Evolutionary conservation across 345 rosid genomes (phyloP).

Genomic region (Cardamine occulta): DNA sequence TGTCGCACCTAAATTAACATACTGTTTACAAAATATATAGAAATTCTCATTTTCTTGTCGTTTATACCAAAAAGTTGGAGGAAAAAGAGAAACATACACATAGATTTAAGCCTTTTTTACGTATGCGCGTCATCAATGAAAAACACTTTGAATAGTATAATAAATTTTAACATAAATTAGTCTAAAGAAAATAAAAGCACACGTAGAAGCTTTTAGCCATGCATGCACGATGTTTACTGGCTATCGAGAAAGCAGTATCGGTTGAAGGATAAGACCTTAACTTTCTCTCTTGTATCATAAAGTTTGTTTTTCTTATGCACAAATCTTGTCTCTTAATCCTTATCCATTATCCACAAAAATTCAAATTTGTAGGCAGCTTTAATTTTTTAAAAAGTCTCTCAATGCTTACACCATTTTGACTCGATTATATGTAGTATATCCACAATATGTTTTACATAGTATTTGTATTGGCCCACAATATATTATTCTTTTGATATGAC

Average conservation of each 20-base stretch:
- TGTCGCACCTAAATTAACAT: conserved; percentile 40
- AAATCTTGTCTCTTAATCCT: conserved; percentile 32
- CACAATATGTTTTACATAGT: not conserved
- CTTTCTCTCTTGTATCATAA: conserved; percentile 29
- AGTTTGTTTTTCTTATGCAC: conserved; percentile 19
- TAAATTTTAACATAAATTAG: conserved; percentile 4
- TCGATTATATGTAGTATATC: conserved; percentile 12
- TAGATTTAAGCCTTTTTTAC: conserved; percentile 42
- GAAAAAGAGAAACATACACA: conserved; percentile 45
- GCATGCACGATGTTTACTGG: conserved; percentile 46
- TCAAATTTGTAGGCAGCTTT: conserved; percentile 42
- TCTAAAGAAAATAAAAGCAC: conserved; percentile 26
- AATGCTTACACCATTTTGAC: conserved; percentile 38
- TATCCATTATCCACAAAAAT: conserved; percentile 37
- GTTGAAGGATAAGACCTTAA: conserved; percentile 43
- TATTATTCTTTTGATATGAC: conserved; percentile 16
- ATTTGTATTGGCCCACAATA: conserved; percentile 36
- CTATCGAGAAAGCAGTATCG: conserved; percentile 30
- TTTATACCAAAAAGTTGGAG: conserved; percentile 35
- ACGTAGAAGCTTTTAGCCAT: conserved; percentile 47
- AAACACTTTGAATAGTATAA: conserved; percentile 32
- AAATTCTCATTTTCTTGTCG: conserved; percentile 37
- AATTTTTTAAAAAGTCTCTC: not conserved
- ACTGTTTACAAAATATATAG: conserved; percentile 1
- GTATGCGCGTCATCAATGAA: conserved; percentile 45